A percentile compares a stretch with the other conserved stretches of the same genome.
Conservation (phyloP, 345 rosid species). For the Hirschfeldia incana region DNA sequence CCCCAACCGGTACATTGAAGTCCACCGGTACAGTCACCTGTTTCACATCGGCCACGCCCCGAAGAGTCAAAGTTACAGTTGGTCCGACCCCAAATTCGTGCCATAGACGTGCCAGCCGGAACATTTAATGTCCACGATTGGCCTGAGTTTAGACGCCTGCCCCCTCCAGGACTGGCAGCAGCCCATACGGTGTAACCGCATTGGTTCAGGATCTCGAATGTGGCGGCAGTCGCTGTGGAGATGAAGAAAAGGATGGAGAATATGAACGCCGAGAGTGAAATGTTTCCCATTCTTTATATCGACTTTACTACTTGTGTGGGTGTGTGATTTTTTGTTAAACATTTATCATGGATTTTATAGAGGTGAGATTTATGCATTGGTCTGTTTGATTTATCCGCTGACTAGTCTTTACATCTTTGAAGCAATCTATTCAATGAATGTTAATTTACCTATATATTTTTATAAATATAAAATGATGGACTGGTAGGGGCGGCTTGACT, state of each 20-base stretch:
- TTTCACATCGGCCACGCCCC: constrained; percentile 45
- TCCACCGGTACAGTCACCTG: constrained; percentile 57
- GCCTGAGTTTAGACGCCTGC: constrained; percentile 28
- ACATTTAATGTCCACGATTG: constrained; percentile 35
- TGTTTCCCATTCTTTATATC: constrained; percentile 9
- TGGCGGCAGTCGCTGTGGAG: constrained; percentile 40
- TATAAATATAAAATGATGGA: neutral
- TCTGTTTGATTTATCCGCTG: constrained; percentile 3
- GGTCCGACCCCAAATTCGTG: constrained; percentile 44
- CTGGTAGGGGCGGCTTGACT: constrained; percentile 36
- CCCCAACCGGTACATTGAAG: constrained; percentile 53
- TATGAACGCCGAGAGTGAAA: constrained; percentile 17
- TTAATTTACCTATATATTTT: constrained; percentile 1
- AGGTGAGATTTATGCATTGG: neutral
- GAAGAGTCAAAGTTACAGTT: constrained; percentile 41
- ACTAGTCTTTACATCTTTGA: constrained; percentile 1
- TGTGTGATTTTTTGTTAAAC: constrained; percentile 1
- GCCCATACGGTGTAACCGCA: constrained; percentile 55
- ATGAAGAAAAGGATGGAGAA: constrained; percentile 19
- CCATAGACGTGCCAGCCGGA: constrained; percentile 35
- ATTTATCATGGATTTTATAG: constrained; percentile 16
- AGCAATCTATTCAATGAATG: constrained; percentile 18
- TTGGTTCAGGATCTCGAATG: constrained; percentile 42
- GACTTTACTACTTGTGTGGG: neutral
- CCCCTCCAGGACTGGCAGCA: constrained; percentile 49